A percentile compares a stretch with the other conserved stretches of the same genome.
phyloP scores from a whole-genome alignment of 2,329 filamentous ascomycete genomes.

The Nigrograna mackinnonii region DNA sequence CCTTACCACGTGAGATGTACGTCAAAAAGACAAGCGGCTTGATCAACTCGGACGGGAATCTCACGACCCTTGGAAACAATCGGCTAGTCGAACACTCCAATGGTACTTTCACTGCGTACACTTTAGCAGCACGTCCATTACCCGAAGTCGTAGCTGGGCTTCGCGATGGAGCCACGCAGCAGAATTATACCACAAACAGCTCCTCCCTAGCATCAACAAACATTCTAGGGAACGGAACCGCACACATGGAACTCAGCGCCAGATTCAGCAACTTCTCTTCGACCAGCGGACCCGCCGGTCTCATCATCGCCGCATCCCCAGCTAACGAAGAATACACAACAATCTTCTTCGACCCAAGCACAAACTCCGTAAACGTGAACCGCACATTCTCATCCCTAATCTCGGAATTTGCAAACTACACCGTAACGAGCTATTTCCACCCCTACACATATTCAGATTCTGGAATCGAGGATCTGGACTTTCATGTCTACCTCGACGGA shows the following conservation, averaged over 20 bases:
- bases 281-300: slow-evolving; percentile 46
- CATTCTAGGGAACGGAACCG: slow-evolving; percentile 25
- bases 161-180: slow-evolving; percentile 29
- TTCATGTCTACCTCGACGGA: slow-evolving; percentile 53
- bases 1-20: slow-evolving; percentile 51
- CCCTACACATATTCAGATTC: slow-evolving; percentile 44
- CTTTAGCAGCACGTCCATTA: slow-evolving; percentile 48
- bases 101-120: slow-evolving; percentile 48
- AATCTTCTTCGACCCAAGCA: slow-evolving; percentile 50
- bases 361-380: slow-evolving; percentile 51
- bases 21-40: slow-evolving; percentile 47
- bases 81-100: slow-evolving; percentile 37
- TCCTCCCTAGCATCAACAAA: slow-evolving; percentile 25
- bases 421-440: slow-evolving; percentile 50
- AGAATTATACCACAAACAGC: slow-evolving; percentile 19
- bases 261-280: slow-evolving; percentile 41
- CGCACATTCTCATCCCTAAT: slow-evolving; percentile 48
- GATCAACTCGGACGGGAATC: slow-evolving; percentile 35
- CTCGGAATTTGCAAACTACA: slow-evolving; percentile 46
- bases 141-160: slow-evolving; percentile 48
- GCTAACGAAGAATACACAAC: slow-evolving; percentile 48
- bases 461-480: slow-evolving; percentile 43
- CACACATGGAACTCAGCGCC: slow-evolving; percentile 47
- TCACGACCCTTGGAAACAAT: slow-evolving; percentile 39
- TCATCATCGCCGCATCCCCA: slow-evolving; percentile 48